Base-by-base conservation (phyloP, 345 rosid genomes). In the Cardiospermum halicacabum region DNA sequence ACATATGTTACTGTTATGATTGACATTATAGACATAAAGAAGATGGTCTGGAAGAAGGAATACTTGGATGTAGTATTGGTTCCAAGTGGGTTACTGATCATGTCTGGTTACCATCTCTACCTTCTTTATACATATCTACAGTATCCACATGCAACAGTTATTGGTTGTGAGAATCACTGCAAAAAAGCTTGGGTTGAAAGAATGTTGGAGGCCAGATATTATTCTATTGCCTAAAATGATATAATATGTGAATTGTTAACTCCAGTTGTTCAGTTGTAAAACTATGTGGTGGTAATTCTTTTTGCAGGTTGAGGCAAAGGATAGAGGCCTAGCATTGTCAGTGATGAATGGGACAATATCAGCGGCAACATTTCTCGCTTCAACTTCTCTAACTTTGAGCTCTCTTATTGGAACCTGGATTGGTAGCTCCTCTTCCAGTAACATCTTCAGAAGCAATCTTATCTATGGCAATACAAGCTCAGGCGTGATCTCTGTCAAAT, bases 141-240 rank as follows among this genome's bases (percentile, higher is more conserved):
- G 47, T 49, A 61, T 55, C 71, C 74, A 13, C 15, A 69, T 50
- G 65, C 75, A 15, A 75, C 78, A 1, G 56, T 69, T 48, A 68
- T 80, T 60, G 82, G 87, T 71, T 70, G 51, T 36, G 82, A 82
- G 69, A 73, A 73, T 69, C 60, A 73, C 65, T 53, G 30, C 72
- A 71, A 25, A 65, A 67, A 53, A 22, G 74, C 66, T 34, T 77
- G 87, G 87, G 80, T 77, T 42, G 66, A 58, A 51, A 80, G 53
- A 19, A 56, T 77, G 64, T 58, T 78, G 78, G 77, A 78, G 81
- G 78, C 62, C 42, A 71, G 47, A 18, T 39, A 25, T 24, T 31
- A 16, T 53, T 32, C 11, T 10, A 40, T 16, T 16, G 7, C 18
- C 26, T 24, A 7, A 54, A 3, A 15, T 11, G 0, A 12, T 31